Evolutionary conservation across 768 basidiomycete genomes (phyloP).

Genomic region (Tubosaeta sp.): DNA sequence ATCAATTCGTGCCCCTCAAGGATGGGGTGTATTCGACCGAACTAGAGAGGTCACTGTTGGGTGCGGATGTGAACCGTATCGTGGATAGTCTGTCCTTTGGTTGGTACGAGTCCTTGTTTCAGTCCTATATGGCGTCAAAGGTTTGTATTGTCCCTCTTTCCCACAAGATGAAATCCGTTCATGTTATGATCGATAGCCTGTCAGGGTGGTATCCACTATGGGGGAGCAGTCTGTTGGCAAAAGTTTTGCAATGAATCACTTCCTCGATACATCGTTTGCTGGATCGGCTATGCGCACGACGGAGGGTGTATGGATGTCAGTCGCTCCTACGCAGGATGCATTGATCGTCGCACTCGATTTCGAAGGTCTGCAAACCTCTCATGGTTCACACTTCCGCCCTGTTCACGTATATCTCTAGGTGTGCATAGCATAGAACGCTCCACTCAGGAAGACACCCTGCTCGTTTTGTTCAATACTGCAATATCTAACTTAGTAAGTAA

Average conservation of each 20-base stretch:
- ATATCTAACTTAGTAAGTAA: conserved; percentile 58
- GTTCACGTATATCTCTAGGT: conserved; percentile 30
- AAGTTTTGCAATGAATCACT: conserved; percentile 54
- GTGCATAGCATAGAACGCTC: conserved; percentile 63
- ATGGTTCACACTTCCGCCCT: rapidly evolving
- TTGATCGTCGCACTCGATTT: conserved; percentile 61
- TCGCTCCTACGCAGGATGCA: conserved; percentile 51
- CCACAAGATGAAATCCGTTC: conserved; percentile 23
- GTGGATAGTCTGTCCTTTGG: conserved; percentile 54
- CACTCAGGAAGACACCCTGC: conserved; percentile 57
- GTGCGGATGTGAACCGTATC: conserved; percentile 55
- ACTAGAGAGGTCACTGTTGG: conserved; percentile 50
- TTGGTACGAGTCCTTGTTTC: conserved; percentile 64
- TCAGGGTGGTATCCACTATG: conserved; percentile 65
- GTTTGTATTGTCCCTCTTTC: conserved; percentile 32
- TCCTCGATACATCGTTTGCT: conserved; percentile 61
- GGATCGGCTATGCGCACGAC: conserved; percentile 64
- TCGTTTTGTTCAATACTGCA: conserved; percentile 63
- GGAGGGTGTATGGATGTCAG: conserved; percentile 67
- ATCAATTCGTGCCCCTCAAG: conserved; percentile 57
- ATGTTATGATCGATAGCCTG: conserved; percentile 37
- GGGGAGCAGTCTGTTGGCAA: conserved; percentile 67
- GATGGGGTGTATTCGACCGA: conserved; percentile 51
- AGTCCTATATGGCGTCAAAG: conserved; percentile 58
- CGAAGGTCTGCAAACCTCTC: conserved; percentile 43